Evolutionary conservation across 345 rosid species (phyloP).

Genomic region (Raphanus raphanistrum): DNA sequence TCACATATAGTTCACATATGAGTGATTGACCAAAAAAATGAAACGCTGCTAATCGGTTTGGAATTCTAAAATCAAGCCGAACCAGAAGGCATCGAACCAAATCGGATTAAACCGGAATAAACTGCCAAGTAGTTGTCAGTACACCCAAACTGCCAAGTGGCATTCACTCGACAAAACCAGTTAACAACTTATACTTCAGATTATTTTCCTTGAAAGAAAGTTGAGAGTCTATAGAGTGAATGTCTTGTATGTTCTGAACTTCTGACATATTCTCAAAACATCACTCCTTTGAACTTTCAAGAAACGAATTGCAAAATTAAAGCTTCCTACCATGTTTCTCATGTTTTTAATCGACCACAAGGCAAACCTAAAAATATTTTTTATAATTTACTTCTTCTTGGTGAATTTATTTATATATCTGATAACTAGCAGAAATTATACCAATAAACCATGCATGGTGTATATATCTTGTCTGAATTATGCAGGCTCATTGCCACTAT

Average conservation of each 20-base stretch:
- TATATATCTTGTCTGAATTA: background rate
- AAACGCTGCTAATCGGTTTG: background rate
- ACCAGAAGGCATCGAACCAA: slow-evolving; percentile 29
- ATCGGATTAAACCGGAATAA: slow-evolving; percentile 2
- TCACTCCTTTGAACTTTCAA: background rate
- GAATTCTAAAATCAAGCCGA: background rate
- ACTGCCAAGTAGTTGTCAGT: slow-evolving; percentile 20
- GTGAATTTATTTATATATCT: background rate
- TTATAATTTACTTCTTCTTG: background rate
- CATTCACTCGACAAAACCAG: slow-evolving; percentile 5
- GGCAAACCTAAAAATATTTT: slow-evolving; percentile 3
- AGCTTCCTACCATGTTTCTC: slow-evolving; percentile 37
- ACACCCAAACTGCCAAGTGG: slow-evolving; percentile 21
- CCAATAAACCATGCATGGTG: background rate
- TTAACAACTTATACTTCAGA: background rate
- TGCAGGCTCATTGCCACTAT: slow-evolving; percentile 21
- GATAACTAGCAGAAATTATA: background rate
- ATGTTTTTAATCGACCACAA: slow-evolving; percentile 29
- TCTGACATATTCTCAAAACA: slow-evolving; percentile 1
- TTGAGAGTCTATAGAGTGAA: background rate
- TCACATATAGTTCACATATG: background rate
- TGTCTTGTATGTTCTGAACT: slow-evolving; percentile 5
- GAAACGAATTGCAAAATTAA: slow-evolving; percentile 4
- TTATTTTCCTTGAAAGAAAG: background rate
- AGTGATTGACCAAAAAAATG: background rate